These are phyloP conservation scores for Mycocentrospora acerina DNA, from an alignment of 2,329 filamentous ascomycete genomes.

Conservation along the genomic window DNA sequence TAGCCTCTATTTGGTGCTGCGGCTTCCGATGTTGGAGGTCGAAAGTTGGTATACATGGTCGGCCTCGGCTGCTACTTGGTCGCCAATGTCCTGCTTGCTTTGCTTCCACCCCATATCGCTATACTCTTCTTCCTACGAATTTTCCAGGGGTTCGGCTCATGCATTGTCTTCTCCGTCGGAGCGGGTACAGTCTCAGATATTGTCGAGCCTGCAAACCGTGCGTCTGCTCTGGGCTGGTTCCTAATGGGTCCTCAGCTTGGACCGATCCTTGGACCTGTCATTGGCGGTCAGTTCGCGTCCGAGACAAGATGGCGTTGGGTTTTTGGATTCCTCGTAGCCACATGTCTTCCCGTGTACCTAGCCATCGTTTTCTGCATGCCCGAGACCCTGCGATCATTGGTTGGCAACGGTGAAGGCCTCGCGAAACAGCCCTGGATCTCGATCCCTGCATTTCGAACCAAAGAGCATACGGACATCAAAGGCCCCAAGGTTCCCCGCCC, in stretches of 20 bases:
- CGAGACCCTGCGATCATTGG: slow-evolving; percentile 49
- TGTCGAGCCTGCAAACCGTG: slow-evolving; percentile 43
- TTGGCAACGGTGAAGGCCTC: slow-evolving; percentile 46
- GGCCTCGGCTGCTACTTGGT: slow-evolving; percentile 44
- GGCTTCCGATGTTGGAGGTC: slow-evolving; percentile 44
- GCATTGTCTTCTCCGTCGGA: slow-evolving; percentile 47
- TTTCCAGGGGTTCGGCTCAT: slow-evolving; percentile 47
- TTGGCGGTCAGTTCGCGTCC: slow-evolving; percentile 45
- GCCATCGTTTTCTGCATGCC: slow-evolving; percentile 46
- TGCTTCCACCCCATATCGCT: slow-evolving; percentile 42
- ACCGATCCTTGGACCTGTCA: slow-evolving; percentile 47
- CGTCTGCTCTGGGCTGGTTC: slow-evolving; percentile 46
- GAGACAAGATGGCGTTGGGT: slow-evolving; percentile 47
- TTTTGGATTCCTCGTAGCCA: slow-evolving; percentile 43
- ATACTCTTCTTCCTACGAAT: slow-evolving; percentile 45
- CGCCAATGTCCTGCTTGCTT: slow-evolving; percentile 44
- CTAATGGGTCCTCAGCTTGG: slow-evolving; percentile 49
- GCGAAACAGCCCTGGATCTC: slow-evolving; percentile 27
- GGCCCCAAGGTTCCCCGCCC: slow-evolving; percentile 25
- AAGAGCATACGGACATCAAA: slow-evolving; percentile 17
- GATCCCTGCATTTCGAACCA: slow-evolving; percentile 27
- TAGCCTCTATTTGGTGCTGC: slow-evolving; percentile 47
- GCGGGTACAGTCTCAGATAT: slow-evolving; percentile 49
- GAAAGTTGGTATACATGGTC: slow-evolving; percentile 46
- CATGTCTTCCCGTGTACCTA: slow-evolving; percentile 28